Evolutionary conservation across 75 land plant genomes (phyloP).

Genomic region (Cryptomeria japonica): DNA sequence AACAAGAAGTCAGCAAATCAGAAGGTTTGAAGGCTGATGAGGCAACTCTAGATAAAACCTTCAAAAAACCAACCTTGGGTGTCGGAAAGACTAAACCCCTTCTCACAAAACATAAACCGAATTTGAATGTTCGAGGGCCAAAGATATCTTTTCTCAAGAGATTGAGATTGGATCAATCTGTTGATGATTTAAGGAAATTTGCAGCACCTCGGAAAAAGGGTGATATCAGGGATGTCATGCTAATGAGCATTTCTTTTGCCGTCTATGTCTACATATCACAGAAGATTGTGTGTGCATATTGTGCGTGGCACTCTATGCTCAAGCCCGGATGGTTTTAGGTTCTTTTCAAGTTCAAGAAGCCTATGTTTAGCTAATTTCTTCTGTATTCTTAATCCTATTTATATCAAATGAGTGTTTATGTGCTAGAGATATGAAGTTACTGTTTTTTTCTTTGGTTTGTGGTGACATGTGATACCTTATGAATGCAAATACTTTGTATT

Average conservation of each 20-base stretch:
- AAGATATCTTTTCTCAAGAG: background rate
- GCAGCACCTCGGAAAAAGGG: constrained; percentile 83
- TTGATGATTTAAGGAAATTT: constrained; percentile 27
- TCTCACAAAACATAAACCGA: background rate
- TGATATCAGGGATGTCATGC: constrained; percentile 75
- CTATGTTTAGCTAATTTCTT: background rate
- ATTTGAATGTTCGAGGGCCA: background rate
- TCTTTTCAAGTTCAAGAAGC: background rate
- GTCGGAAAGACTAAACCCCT: background rate
- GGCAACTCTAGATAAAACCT: background rate
- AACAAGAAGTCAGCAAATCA: background rate
- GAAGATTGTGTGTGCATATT: constrained; percentile 87
- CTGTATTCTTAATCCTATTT: background rate
- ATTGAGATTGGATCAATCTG: constrained; percentile 7
- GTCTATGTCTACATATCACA: constrained; percentile 94
- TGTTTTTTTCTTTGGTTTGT: background rate
- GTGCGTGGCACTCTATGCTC: constrained; percentile 54
- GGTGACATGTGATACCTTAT: no score
- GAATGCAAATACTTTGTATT: background rate
- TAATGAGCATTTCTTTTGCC: constrained; percentile 95
- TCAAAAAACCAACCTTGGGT: background rate
- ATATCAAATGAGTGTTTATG: background rate
- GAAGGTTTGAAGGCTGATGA: background rate
- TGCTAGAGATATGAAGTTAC: background rate
- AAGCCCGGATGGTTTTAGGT: background rate